Conservation (phyloP, 2,329 filamentous ascomycete species). For the Geosmithia flava region DNA sequence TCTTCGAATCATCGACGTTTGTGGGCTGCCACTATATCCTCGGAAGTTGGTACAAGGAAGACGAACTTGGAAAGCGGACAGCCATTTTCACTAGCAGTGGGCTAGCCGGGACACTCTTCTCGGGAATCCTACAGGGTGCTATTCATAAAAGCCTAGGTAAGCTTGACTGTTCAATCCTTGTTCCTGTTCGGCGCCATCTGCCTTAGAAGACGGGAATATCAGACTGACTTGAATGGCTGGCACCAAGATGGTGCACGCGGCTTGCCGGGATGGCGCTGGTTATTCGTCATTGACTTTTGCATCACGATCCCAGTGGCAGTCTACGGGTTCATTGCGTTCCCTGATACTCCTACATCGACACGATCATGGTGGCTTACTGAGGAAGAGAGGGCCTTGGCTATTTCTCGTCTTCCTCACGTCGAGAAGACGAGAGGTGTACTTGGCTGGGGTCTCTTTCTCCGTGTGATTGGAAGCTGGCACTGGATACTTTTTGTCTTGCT, state of each 20-base stretch:
- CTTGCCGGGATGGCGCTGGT: slow-evolving; percentile 27
- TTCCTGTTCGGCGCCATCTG: no score
- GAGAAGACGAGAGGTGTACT: slow-evolving; percentile 1
- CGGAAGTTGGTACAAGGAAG: slow-evolving; percentile 45
- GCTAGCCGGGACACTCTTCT: slow-evolving; percentile 37
- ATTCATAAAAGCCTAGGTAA: slow-evolving; percentile 33
- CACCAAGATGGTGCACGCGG: slow-evolving; percentile 24
- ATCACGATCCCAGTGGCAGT: slow-evolving; percentile 16
- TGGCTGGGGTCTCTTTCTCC: slow-evolving; percentile 1
- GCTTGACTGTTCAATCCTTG: not conserved
- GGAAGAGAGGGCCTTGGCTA: slow-evolving; percentile 9
- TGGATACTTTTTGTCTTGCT: slow-evolving; percentile 1
- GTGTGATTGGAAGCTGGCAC: slow-evolving; percentile 1
- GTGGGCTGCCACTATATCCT: slow-evolving; percentile 29
- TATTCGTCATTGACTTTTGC: slow-evolving; percentile 29
- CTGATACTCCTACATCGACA: slow-evolving; percentile 14
- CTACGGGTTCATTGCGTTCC: slow-evolving; percentile 16
- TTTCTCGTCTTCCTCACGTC: slow-evolving; percentile 4
- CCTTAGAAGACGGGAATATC: no score
- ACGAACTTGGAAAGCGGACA: slow-evolving; percentile 49
- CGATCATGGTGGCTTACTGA: slow-evolving; percentile 4
- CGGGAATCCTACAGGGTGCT: slow-evolving; percentile 47
- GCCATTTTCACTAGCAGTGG: slow-evolving; percentile 52
- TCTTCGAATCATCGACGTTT: slow-evolving; percentile 25
- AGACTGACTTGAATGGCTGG: no score